phyloP scores from a whole-genome alignment of 768 basidiomycete species.

The Cytidiella melzeri region DNA sequence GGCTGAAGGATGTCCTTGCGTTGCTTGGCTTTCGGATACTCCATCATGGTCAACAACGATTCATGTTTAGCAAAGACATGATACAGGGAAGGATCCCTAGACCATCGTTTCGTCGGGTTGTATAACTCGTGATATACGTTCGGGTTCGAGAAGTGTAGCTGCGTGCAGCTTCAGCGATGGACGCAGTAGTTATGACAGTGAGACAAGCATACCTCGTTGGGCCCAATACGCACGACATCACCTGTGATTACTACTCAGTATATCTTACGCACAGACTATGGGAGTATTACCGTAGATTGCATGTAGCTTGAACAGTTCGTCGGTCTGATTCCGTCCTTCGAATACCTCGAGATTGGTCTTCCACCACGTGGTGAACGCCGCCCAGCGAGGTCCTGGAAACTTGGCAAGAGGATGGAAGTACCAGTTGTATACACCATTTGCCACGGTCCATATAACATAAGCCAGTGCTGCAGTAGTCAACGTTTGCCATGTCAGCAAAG shows the following conservation, averaged over 20 bases:
- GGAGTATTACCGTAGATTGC: constrained; percentile 34
- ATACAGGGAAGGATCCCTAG: constrained; percentile 25
- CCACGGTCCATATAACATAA: neutral
- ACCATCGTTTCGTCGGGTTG: constrained; percentile 22
- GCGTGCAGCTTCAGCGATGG: neutral
- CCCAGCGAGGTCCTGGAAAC: constrained; percentile 18
- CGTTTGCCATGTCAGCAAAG: too few relatives aligned
- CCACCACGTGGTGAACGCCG: constrained; percentile 15
- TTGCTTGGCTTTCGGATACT: constrained; percentile 5
- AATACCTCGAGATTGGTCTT: constrained; percentile 13
- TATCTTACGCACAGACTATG: too few relatives aligned
- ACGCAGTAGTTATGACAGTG: neutral
- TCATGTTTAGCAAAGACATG: constrained; percentile 18
- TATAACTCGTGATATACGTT: constrained; percentile 28
- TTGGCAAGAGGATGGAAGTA: constrained; percentile 15
- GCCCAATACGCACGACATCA: constrained; percentile 30
- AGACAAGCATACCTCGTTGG: constrained; percentile 29
- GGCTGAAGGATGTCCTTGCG: constrained; percentile 4
- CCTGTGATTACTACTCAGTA: too few relatives aligned
- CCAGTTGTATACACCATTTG: neutral
- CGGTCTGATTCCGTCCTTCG: constrained; percentile 16
- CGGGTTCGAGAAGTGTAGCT: constrained; percentile 40
- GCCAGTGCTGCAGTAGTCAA: too few relatives aligned
- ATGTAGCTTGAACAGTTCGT: constrained; percentile 32
- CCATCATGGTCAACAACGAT: constrained; percentile 5